Conservation (phyloP, 2,329 filamentous ascomycete species). For the Gaeumannomyces sp. region DNA sequence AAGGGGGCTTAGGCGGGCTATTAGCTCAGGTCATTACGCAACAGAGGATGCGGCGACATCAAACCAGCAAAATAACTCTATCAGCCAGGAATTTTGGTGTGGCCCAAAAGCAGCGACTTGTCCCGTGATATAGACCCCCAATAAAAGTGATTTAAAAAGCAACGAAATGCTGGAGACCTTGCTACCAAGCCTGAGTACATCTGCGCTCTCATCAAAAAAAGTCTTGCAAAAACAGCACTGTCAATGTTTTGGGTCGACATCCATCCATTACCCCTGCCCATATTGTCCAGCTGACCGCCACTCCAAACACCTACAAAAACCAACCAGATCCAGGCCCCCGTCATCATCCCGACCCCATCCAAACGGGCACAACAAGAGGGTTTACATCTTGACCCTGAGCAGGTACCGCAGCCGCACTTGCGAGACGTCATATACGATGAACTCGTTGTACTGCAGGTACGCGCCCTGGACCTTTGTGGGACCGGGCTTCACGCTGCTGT, state of each 20-base stretch:
- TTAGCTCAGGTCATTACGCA: no score
- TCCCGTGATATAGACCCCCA: no score
- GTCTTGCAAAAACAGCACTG: not conserved
- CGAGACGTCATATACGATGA: conserved; percentile 63
- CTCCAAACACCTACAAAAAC: not conserved
- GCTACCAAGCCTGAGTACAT: not conserved
- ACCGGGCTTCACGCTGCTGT: conserved; percentile 34
- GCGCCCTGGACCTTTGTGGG: conserved; percentile 39
- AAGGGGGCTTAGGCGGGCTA: no score
- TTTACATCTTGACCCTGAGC: conserved; percentile 52
- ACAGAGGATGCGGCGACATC: no score
- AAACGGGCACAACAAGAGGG: not conserved
- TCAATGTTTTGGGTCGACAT: no score
- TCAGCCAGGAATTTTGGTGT: no score
- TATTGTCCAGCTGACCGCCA: not conserved
- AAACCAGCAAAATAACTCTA: not conserved
- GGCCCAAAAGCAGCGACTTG: no score
- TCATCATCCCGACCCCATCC: not conserved
- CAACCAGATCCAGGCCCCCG: not conserved
- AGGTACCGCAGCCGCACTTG: conserved; percentile 67
- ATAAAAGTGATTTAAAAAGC: not conserved
- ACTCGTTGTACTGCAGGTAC: conserved; percentile 63
- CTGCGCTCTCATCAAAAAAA: not conserved
- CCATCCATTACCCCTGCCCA: no score
- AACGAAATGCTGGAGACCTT: not conserved